Evolutionary conservation across 306 rosid species (phyloP), one percentile per base, ranked within the genome.

Genomic region (Rosa lucieae): DNA sequence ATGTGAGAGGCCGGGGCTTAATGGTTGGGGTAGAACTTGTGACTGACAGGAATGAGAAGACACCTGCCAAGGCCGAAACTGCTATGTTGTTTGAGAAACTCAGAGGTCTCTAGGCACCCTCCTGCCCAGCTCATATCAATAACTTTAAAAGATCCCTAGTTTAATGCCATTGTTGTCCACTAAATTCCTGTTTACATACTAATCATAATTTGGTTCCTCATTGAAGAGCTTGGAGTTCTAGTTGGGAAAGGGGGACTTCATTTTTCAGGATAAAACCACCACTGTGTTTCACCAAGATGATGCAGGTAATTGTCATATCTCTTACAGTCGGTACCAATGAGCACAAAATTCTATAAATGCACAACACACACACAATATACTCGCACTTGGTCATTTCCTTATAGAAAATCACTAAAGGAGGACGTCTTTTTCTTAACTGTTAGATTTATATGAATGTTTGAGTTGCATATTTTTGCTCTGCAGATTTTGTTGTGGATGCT

Each of bases 401-500:
- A 51, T 51, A 51, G 20, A 51, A 12, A 8, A 9, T 46, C 49
- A 46, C 12, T 46, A 46, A 46, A 13, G 55, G 55, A 13, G 55
- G 18, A 12, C 20, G 5, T 51, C 20, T 47, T 51, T 51, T 51
- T 14, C 20, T 13, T 51, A 46, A 46, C 49, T 51, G 5, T 1
- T 20, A 8, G 10, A 51, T 3, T 51, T 14, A 18, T n/a, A 58
- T 20, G 12, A n/a, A n/a, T 58, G 63, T 4, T 8, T 20, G 32
- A n/a, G 29, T 21, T 58, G 26, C 63, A 56, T n/a, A 58, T 13
- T 58, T 58, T 10, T n/a, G 13, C 23, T 83, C 26, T 85, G 90
- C 95, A 91, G 99, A 92, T 88, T 92, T 91, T 88, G 86, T 94
- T 63, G 98, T 89, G 69, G 97, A 94, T 84, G 97, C 97, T 77